A percentile compares a stretch with the other conserved stretches of the same genome.
Conservation (phyloP, 345 rosid genomes). For the Acer campestre region DNA sequence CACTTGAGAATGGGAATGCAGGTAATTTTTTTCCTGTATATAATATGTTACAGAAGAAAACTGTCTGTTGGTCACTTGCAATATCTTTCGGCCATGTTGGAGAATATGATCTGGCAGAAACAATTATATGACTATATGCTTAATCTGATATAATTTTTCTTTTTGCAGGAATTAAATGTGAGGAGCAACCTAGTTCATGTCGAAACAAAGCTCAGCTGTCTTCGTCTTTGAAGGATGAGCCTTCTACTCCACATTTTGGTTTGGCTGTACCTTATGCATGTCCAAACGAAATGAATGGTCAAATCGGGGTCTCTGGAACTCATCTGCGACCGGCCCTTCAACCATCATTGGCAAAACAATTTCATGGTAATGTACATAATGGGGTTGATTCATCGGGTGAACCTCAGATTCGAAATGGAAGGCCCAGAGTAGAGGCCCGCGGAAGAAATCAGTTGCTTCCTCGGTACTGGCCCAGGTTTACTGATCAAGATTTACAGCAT, state of each 20-base stretch:
- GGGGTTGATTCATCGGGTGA: constrained; percentile 57
- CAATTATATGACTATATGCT: constrained; percentile 8
- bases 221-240: constrained; percentile 54
- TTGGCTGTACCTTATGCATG: constrained; percentile 46
- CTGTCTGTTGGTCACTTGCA: constrained; percentile 6
- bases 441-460: constrained; percentile 74
- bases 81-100: constrained; percentile 15
- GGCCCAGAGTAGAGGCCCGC: constrained; percentile 65
- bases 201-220: constrained; percentile 46
- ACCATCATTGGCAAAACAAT: constrained; percentile 44
- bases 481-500: constrained; percentile 69
- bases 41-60: constrained; percentile 5
- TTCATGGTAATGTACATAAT: constrained; percentile 47
- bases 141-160: constrained; percentile 18
- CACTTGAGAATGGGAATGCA: constrained; percentile 59
- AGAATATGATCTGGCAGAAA: not conserved
- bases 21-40: constrained; percentile 41
- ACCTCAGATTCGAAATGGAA: constrained; percentile 50
- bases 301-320: constrained; percentile 47
- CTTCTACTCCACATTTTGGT: constrained; percentile 49
- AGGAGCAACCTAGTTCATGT: constrained; percentile 48
- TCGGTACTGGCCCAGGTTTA: constrained; percentile 84
- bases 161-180: constrained; percentile 52
- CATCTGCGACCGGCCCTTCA: constrained; percentile 46
- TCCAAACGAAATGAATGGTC: constrained; percentile 59